Evolutionary conservation across 129 eudicot species (phyloP).

Genomic region (Apium graveolens): DNA sequence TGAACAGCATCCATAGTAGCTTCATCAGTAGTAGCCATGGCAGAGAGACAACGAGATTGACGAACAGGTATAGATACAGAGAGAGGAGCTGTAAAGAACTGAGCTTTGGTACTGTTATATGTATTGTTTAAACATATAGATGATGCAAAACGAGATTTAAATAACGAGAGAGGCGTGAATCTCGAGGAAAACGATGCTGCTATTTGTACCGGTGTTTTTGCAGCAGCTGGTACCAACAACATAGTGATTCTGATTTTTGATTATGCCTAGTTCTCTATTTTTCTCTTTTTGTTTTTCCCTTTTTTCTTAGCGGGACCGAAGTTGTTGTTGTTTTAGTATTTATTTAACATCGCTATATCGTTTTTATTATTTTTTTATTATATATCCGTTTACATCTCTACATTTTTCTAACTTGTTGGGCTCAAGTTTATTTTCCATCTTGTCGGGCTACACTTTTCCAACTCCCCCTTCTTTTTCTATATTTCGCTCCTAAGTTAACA

Average conservation of each 20-base stretch:
- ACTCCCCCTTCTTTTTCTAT: too few relatives aligned
- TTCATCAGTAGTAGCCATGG: background rate
- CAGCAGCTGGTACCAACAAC: background rate
- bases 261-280: too few relatives aligned
- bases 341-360: too few relatives aligned
- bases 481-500: too few relatives aligned
- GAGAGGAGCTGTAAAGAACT: background rate
- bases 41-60: background rate
- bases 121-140: background rate
- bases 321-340: background rate
- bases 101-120: background rate
- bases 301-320: background rate
- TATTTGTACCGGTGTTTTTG: background rate
- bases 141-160: background rate
- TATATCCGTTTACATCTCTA: too few relatives aligned
- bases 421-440: too few relatives aligned
- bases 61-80: background rate
- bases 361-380: too few relatives aligned
- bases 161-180: background rate
- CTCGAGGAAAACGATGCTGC: background rate
- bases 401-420: too few relatives aligned
- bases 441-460: too few relatives aligned
- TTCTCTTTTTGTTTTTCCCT: background rate
- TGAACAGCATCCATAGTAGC: conserved; percentile 1
- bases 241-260: background rate